Evolutionary conservation across 371 early-diverging fungal species (phyloP).

Genomic region (Nematocida major): DNA sequence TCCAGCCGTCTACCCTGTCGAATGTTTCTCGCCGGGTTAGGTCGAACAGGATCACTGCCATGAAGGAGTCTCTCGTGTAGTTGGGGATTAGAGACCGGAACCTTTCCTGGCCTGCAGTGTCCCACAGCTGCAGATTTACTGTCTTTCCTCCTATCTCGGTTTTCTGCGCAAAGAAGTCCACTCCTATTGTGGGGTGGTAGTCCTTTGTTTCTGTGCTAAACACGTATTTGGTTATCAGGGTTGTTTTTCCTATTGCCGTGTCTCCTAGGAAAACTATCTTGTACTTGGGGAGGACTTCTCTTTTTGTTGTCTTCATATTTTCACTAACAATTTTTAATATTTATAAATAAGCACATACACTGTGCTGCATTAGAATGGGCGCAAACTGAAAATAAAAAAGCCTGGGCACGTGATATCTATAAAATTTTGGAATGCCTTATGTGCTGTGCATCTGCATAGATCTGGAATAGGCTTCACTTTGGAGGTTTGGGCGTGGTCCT

Average conservation of each 20-base stretch:
- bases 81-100: slow-evolving; percentile 77
- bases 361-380: too few species aligned
- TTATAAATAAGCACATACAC: too few species aligned
- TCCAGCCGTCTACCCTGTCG: slow-evolving; percentile 84
- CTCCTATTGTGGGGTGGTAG: slow-evolving; percentile 90
- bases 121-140: slow-evolving; percentile 65
- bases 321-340: too few species aligned
- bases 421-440: too few species aligned
- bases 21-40: slow-evolving; percentile 72
- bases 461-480: too few species aligned
- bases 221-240: slow-evolving; percentile 75
- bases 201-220: slow-evolving; percentile 53
- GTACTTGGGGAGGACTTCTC: slow-evolving; percentile 64
- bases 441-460: too few species aligned
- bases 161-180: slow-evolving; percentile 81
- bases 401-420: too few species aligned
- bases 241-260: slow-evolving; percentile 86
- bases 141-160: slow-evolving; percentile 54
- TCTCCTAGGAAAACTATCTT: slow-evolving; percentile 65
- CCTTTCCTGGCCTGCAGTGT: slow-evolving; percentile 66
- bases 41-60: slow-evolving; percentile 79
- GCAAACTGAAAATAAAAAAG: too few species aligned
- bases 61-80: slow-evolving; percentile 93
- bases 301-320: slow-evolving; percentile 48
- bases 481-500: too few species aligned